Evolutionary conservation across 495 filamentous ascomycete species (phyloP), one percentile per base, ranked within the genome.

Genomic region (Aspergillus indologenus): DNA sequence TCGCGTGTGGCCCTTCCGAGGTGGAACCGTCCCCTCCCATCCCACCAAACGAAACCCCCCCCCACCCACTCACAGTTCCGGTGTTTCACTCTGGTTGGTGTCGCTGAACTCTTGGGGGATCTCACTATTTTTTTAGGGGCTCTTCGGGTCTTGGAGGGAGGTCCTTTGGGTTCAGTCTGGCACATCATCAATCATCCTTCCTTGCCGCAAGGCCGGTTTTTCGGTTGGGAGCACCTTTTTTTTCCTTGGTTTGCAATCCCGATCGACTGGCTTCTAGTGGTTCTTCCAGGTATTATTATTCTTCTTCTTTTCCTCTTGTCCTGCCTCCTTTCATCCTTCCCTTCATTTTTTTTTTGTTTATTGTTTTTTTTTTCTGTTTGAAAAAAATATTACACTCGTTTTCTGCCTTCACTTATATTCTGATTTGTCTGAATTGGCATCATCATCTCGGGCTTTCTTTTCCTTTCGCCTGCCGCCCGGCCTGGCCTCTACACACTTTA

Each of bases 151-250:
- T 50, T 24, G 14, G 47, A n/a, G 22, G 21, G 15, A n/a, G 21
- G 46, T 2, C 12, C 34, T 40, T 15, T 40, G 34, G 34, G 34
- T 40, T 40, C 34, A 40, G 34, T 40, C 34, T 40, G 34, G 34
- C 34, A 40, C 34, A 40, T 40, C 34, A 40, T 40, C 12, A 40
- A 29, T 29, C 26, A 29, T 29, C 9, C 26, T 29, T 40, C 12
- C 7, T 15, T 15, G 34, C 34, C 34, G 7, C 34, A 40, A 11
- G 34, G 2, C 7, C n/a, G n/a, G 34, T 7, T 40, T 40, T 40
- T 15, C 12, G 34, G 34, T 40, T 40, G 34, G 58, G 58, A 60
- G 29, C 58, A 45, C 58, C 45, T 45, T 31, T 51, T 51, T 51
- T 51, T 51, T 31, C 48, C 24, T 31, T 29, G 48, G 23, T 51